A percentile compares a stretch with the other conserved stretches of the same genome.
These are phyloP conservation scores for Heliosperma pusillum DNA, from an alignment of 148 eudicot species.

Conservation along the genomic window DNA sequence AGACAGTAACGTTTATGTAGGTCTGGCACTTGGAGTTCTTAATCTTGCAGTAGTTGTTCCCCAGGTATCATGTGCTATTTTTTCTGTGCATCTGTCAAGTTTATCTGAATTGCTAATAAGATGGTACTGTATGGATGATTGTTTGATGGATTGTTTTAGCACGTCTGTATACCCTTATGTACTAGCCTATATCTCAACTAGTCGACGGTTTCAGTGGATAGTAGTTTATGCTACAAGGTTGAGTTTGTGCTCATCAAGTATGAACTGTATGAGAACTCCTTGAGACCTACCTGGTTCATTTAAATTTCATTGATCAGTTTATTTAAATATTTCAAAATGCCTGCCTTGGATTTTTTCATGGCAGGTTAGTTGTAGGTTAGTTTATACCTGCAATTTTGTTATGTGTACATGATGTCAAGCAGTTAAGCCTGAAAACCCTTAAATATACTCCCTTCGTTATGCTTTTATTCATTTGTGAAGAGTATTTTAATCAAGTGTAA, in stretches of 20 bases:
- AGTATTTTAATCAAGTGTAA: too few species aligned
- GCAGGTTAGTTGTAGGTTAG: not conserved
- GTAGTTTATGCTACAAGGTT: not conserved
- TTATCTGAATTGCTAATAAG: slow-evolving; percentile 1
- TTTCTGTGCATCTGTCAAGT: not conserved
- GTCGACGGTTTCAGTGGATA: not conserved
- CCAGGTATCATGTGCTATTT: slow-evolving; percentile 49
- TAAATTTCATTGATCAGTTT: not conserved
- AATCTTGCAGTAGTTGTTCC: slow-evolving; percentile 97
- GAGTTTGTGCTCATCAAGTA: not conserved
- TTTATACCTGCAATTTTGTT: not conserved
- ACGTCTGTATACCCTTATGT: not conserved
- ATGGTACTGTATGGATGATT: not conserved
- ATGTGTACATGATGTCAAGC: not conserved
- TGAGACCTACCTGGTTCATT: not conserved
- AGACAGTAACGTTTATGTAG: slow-evolving; percentile 38
- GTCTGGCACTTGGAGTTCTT: slow-evolving; percentile 92
- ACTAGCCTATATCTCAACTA: not conserved
- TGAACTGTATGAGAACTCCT: not conserved
- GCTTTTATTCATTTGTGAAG: too few species aligned
- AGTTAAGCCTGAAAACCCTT: not conserved
- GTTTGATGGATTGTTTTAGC: not conserved
- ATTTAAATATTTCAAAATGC: not conserved
- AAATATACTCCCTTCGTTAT: too few species aligned
- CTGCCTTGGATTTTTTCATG: not conserved